phyloP scores from a whole-genome alignment of 31 red algal genomes.

The Porphyra umbilicalis region DNA sequence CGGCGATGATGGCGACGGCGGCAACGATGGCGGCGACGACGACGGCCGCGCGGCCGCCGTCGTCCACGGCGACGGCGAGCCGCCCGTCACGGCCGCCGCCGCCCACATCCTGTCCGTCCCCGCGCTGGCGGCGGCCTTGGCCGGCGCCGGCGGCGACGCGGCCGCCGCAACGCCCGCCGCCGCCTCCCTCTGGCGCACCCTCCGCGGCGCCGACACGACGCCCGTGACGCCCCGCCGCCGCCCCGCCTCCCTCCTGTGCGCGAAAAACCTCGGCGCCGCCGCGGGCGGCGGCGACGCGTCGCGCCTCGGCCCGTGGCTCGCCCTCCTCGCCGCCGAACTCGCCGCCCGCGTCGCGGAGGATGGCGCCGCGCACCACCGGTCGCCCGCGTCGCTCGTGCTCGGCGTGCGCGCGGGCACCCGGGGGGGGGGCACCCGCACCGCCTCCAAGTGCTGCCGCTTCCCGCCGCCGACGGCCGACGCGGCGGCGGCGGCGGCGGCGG shows the following conservation, averaged over 20 bases:
- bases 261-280: constrained; percentile 9
- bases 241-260: constrained; percentile 4
- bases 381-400: constrained; percentile 32
- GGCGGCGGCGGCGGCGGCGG: too few relatives aligned
- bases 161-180: not conserved
- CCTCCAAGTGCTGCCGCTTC: constrained; percentile 14
- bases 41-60: not conserved
- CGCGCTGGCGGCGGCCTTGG: not conserved
- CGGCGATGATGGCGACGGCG: not conserved
- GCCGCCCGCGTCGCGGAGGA: constrained; percentile 37
- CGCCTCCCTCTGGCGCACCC: not conserved
- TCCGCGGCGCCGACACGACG: not conserved
- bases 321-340: constrained; percentile 49
- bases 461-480: constrained; percentile 42
- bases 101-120: not conserved
- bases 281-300: not conserved
- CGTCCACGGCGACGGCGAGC: not conserved
- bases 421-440: constrained; percentile 1
- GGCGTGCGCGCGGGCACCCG: constrained; percentile 29
- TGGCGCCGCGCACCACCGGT: constrained; percentile 18
- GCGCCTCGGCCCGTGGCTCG: constrained; percentile 30
- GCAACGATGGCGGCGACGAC: too few relatives aligned
- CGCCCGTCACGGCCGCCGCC: not conserved
- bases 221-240: not conserved
- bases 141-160: not conserved